Evolutionary conservation across 225 moss, liverwort and hornwort species (phyloP), one percentile per base, ranked within the genome.

Genomic region (Antitrichia curtipendula): DNA sequence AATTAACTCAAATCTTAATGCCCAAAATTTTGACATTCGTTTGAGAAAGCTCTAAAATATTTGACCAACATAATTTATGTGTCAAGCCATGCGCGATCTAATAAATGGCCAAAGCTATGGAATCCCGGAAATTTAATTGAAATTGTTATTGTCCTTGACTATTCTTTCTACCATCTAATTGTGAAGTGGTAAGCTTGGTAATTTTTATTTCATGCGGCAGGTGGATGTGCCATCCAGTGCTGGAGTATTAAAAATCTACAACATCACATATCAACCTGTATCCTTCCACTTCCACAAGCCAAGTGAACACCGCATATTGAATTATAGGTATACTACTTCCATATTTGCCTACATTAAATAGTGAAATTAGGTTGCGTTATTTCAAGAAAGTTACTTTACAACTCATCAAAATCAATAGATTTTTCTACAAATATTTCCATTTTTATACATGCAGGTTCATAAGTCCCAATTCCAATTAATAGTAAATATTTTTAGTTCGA

Each of bases 221-320:
- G 91, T 91, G 45, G 78, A 85, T 1, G 38, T 94, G 86, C 88
- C 90, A 74, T 54, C 83, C 5, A 74, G 31, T 29, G 84, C 78
- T 63, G 94, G 93, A 54, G n/a, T 52, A 18, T 41, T 94, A 66
- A 64, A 76, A 61, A 90, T 94, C 40, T 88, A 88, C 75, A 90
- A 90, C 7, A 13, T 89, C 53, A 87, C 89, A 43, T 93, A 92
- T 80, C 74, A 7, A 25, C 94, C 91, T 34, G 53, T 86, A 45
- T 91, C 93, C 47, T 93, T 96, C 83, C 96, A 96, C 87, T 97
- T 95, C 52, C 97, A 96, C 52, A 87, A 83, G 47, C 97, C 95
- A 25, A 95, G 95, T 70, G 97, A 97, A 81, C 97, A 97, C 88
- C 87, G 86, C 66, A 91, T 97, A 62, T 88, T 95, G 69, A 90